Conservation (phyloP, 2,329 filamentous ascomycete genomes). For the Lecanosticta acicola region DNA sequence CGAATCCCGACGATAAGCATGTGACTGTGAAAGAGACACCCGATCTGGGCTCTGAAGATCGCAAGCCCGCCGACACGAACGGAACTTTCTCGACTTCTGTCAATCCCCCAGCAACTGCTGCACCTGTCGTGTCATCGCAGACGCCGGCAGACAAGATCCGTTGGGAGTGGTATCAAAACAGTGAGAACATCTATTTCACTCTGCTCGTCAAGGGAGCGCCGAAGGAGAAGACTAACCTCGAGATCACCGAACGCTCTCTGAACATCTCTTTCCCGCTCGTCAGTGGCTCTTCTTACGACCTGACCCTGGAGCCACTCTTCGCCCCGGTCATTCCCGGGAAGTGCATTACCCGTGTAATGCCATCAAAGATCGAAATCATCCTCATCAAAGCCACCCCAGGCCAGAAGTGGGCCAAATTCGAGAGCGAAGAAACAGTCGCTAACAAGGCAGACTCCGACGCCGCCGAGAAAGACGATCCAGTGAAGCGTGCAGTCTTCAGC, state of each 20-base stretch:
- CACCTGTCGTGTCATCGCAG: slow-evolving; percentile 20
- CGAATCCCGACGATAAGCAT: slow-evolving; percentile 45
- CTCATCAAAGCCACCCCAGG: slow-evolving; percentile 62
- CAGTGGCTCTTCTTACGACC: slow-evolving; percentile 53
- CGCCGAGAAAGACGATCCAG: slow-evolving; percentile 5
- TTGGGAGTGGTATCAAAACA: slow-evolving; percentile 64
- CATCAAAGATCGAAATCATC: slow-evolving; percentile 73
- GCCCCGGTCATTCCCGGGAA: slow-evolving; percentile 56
- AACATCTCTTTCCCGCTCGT: slow-evolving; percentile 55
- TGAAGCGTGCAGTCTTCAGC: slow-evolving; percentile 20
- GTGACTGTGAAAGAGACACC: slow-evolving; percentile 49
- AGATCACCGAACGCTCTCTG: slow-evolving; percentile 45
- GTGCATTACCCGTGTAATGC: slow-evolving; percentile 60
- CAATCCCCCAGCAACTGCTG: slow-evolving; percentile 6
- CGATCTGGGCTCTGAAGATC: slow-evolving; percentile 33
- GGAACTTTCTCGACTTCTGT: slow-evolving; percentile 1
- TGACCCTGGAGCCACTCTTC: slow-evolving; percentile 62
- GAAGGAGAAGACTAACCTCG: slow-evolving; percentile 50
- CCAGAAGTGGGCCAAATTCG: slow-evolving; percentile 61
- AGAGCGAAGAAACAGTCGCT: slow-evolving; percentile 38
- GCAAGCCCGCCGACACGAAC: background rate
- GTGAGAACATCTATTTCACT: slow-evolving; percentile 56
- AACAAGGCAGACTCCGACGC: slow-evolving; percentile 11
- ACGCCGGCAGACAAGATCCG: slow-evolving; percentile 56
- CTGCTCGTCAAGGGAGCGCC: slow-evolving; percentile 61